Base-by-base conservation (phyloP, 176 grass and related monocot species). In the Secale cereale region DNA sequence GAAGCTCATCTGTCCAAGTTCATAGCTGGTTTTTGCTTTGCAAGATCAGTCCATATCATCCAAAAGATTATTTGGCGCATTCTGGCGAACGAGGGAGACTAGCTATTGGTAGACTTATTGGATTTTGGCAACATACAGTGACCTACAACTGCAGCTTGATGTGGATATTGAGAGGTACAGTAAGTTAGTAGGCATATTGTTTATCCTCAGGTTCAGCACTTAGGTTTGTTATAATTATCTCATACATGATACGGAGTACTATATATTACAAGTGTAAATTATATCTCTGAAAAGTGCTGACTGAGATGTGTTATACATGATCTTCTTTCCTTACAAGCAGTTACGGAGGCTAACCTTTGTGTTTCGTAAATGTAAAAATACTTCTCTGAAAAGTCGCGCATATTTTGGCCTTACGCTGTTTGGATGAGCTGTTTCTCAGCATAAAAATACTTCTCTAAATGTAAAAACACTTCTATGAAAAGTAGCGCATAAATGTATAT, bases 1-100 rank as follows among this genome's bases (percentile, higher is more conserved):
- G 59, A 76, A 52, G 40, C 43, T 76, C 59, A 65, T 76, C 8
- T 84, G 22, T 52, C 19, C 65, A 64, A 76, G 28, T 76, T 46
- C 14, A 29, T 52, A 35, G 40, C 31, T 52, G 8, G 5, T 65
- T 75, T 75, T 76, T 62, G 29, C 36, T 84, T 75, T 83, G 59
- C 25, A 45, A 75, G 37, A n/a, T n/a, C n/a, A 63, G 54, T 61
- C 62, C 27, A 45, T 76, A 84, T 54, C 15, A 37, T 43, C 63
- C 22, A 66, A 84, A 64, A 43, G 39, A 50, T 66, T 66, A 77
- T 54, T 36, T 84, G 71, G 82, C 45, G 6, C 39, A 75, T 65
- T 66, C 72, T 65, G 70, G 2, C 1, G 50, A 84, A 48, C 48
- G n/a, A 66, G 40, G n/a, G 72, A 54, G 29, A 52, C 29, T 64